Conservation (phyloP, 441 rosid genomes). For the Pelargonium cotyledonis region DNA sequence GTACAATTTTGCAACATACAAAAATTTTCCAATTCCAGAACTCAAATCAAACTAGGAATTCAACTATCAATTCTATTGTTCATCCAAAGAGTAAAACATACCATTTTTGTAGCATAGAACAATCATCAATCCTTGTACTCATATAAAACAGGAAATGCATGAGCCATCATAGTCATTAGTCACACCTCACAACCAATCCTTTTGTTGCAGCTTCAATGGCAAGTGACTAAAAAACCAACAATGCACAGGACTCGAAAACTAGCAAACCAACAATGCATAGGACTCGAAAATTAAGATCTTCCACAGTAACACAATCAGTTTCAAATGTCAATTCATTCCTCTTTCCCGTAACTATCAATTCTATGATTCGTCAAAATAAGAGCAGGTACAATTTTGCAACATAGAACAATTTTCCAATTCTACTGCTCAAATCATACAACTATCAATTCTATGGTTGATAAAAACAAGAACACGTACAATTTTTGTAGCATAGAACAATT, state of each 20-base stretch:
- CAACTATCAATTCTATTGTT: neutral
- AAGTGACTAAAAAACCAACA: too few relatives aligned
- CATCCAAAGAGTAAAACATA: too few relatives aligned
- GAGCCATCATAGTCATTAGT: too few relatives aligned
- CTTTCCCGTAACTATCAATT: neutral
- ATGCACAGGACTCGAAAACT: too few relatives aligned
- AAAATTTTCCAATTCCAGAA: neutral
- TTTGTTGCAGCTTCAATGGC: conserved; percentile 78
- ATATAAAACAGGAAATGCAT: too few relatives aligned
- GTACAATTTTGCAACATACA: neutral
- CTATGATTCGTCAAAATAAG: neutral
- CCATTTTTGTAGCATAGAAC: too few relatives aligned
- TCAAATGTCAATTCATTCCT: neutral
- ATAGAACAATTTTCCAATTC: neutral
- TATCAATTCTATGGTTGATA: neutral
- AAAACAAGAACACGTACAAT: too few relatives aligned
- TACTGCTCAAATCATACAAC: neutral
- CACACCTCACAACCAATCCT: conserved; percentile 71
- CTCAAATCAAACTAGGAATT: neutral
- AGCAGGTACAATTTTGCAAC: neutral
- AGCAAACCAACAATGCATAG: too few relatives aligned
- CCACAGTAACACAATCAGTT: neutral
- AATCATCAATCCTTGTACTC: too few relatives aligned
- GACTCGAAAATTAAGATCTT: too few relatives aligned
- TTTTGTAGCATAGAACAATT: too few relatives aligned